Evolutionary conservation across 2,329 filamentous ascomycete genomes (phyloP).

Genomic region (Dendryphion nanum): DNA sequence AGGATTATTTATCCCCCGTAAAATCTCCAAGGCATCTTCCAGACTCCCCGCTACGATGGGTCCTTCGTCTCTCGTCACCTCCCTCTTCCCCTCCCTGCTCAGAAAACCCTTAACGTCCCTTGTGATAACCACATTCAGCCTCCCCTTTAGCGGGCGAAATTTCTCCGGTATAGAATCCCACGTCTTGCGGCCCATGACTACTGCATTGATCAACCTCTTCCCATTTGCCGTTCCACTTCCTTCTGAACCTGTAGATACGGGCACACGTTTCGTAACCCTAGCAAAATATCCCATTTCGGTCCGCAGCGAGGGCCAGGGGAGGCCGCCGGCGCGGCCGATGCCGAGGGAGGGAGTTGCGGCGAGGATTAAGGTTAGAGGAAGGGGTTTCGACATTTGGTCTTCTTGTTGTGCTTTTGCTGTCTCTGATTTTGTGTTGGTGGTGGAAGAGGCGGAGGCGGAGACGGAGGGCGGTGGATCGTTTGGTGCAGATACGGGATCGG

Average conservation of each 20-base stretch:
- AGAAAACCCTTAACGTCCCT: conserved; percentile 36
- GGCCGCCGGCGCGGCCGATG: conserved; percentile 73
- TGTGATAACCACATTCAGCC: conserved; percentile 81
- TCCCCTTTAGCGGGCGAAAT: conserved; percentile 75
- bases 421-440: conserved; percentile 2
- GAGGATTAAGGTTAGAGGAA: conserved; percentile 83
- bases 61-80: conserved; percentile 17
- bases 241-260: not conserved
- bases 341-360: conserved; percentile 89
- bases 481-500: not conserved
- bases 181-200: conserved; percentile 97
- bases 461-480: not conserved
- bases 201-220: conserved; percentile 52
- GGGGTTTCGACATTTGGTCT: no score
- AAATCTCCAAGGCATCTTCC: conserved; percentile 51
- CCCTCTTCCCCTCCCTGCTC: conserved; percentile 7
- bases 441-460: conserved; percentile 2
- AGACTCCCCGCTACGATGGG: conserved; percentile 62
- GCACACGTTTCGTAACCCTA: conserved; percentile 72
- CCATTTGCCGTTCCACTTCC: conserved; percentile 1
- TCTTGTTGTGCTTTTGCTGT: no score
- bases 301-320: conserved; percentile 87
- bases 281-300: conserved; percentile 96
- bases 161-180: conserved; percentile 83
- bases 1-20: not conserved